Base-by-base conservation (phyloP, 768 basidiomycete species). In the Auriscalpium microsporum region DNA sequence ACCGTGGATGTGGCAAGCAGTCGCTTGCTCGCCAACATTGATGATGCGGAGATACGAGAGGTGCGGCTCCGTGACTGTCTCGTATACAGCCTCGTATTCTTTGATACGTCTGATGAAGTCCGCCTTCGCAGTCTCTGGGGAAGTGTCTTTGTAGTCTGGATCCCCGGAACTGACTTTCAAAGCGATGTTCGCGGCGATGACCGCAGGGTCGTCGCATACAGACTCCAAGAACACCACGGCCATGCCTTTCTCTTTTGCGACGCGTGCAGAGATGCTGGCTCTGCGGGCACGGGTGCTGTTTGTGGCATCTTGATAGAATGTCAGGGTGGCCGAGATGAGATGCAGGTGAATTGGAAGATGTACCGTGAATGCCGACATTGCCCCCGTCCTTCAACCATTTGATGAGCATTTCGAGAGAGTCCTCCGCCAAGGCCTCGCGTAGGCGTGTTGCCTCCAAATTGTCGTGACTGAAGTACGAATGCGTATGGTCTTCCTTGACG, bases 331-430 rank as follows among this genome's bases (percentile, higher is more conserved):
- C 21, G 56, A 52, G 45, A 34, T 54, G 56, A 52, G 45, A 34
- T 54, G 35, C 7, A 16, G 8, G 23, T 35, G 16, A 37, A 40
- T 37, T 40, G 35, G 48, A 36, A 34, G 0, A 10, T 75, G 48
- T 64, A 92, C 94, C 96, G 68, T 97, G 95, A 62, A 99, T 97
- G 9, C 90, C 96, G 50, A 98, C 95, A 67, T 99, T 99, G 1
- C 94, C 93, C 3, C 94, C 96, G 48, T 85, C 83, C 71, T 90
- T 93, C 58, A 99, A 72, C 96, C 96, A 99, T 42, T 83, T 78
- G 58, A 99, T 96, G 49, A 98, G 71, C 82, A 90, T 93, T 63
- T 98, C 94, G 52, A 99, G 71, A 69, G 93, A 92, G 65, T 98
- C 96, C 60, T 83, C 82, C 0, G 96, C 90, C 48, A 98, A 78